Base-by-base conservation (phyloP, 2,329 filamentous ascomycete genomes). In the Verticillium longisporum region DNA sequence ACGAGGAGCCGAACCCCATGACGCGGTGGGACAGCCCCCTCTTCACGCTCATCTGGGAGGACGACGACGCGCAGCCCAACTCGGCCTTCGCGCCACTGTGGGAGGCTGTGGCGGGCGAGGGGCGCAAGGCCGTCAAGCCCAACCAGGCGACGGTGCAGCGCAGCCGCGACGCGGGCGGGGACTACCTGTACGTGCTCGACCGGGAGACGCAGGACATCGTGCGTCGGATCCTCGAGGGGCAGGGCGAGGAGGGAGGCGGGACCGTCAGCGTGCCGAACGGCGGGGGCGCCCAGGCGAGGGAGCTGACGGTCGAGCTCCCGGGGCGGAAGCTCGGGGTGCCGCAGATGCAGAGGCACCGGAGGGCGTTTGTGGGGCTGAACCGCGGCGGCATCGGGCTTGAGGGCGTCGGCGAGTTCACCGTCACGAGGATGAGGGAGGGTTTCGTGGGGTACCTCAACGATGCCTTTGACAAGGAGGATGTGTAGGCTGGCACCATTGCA, bases 1-100 rank as follows among this genome's bases (percentile, higher is more conserved):
- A 93, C 71, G 91, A 96, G 74, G 91, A 96, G 74, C 91, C 91
- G 14, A 95, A 94, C 71, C 85, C 88, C 26, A 93, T 94, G 89
- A 88, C 84, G 2, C 79, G 90, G 54, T 96, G 91, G 91, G 91
- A 96, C 72, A 89, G 88, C 60, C 91, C 91, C 1, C 80, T 95
- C 2, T 95, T 94, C 74, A 89, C 89, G 4, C 81, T 95, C 0
- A 82, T 91, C 11, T 90, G 88, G 80, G 88, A 92, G 55, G 91
- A 96, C 71, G 83, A 83, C 61, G 81, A 81, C 61, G 82, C 82
- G n/a, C 86, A 86, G 68, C 71, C 80, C 10, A 73, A 67, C 36
- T 73, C 76, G 63, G 81, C 82, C 1, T 89, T 86, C 63, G 84
- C 88, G 56, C 79, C 82, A 61, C 83, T 95, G 61, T 95, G 90